These are phyloP conservation scores for Stemphylium lycopersici DNA, from an alignment of 2,329 filamentous ascomycete genomes.

Conservation along the genomic window DNA sequence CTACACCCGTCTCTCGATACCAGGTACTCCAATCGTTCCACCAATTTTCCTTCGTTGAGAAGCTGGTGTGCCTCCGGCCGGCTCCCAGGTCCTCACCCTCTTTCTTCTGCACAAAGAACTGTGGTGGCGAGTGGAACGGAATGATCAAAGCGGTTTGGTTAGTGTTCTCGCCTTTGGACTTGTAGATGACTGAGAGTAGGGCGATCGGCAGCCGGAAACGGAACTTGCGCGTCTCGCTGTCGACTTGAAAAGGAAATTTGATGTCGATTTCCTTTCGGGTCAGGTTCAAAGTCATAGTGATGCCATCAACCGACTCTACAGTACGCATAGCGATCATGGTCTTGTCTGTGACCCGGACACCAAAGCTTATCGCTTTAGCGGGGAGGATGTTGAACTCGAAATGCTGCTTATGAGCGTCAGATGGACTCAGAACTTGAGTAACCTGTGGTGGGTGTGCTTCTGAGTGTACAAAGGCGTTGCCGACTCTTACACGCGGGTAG, in stretches of 20 bases:
- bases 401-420: constrained; percentile 29
- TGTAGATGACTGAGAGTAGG: constrained; percentile 52
- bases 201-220: constrained; percentile 55
- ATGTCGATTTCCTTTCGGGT: constrained; percentile 53
- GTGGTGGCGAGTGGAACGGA: constrained; percentile 48
- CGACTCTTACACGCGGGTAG: constrained; percentile 12
- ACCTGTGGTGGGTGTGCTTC: constrained; percentile 5
- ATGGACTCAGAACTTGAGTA: constrained; percentile 27
- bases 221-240: constrained; percentile 33
- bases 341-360: constrained; percentile 60
- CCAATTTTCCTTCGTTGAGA: constrained; percentile 30
- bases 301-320: constrained; percentile 30
- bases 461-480: constrained; percentile 2
- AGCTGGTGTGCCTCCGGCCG: constrained; percentile 14
- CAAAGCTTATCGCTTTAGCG: constrained; percentile 64
- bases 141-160: constrained; percentile 35
- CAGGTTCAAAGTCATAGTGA: constrained; percentile 53
- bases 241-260: constrained; percentile 49
- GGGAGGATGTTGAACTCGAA: constrained; percentile 33
- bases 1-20: constrained; percentile 69
- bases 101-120: constrained; percentile 50
- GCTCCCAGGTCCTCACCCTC: constrained; percentile 18
- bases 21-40: constrained; percentile 66
- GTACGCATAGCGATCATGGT: constrained; percentile 67
- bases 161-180: constrained; percentile 14